phyloP scores from a whole-genome alignment of 1,139 yeast genomes.

The Pichiaceae sp. region DNA sequence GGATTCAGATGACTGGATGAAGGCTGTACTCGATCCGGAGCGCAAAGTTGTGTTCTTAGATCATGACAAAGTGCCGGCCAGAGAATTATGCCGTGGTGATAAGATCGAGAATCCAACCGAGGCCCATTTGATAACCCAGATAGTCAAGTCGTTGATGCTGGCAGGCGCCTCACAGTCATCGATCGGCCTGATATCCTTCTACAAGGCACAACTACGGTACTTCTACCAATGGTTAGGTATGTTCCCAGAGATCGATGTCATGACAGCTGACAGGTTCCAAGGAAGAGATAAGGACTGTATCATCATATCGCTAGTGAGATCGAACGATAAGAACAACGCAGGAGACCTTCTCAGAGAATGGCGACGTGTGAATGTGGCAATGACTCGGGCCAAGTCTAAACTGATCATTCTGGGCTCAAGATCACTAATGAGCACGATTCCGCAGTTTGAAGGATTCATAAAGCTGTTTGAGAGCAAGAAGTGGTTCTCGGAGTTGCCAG shows the following conservation, averaged over 20 bases:
- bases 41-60: conserved; percentile 67
- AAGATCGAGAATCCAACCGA: conserved; percentile 68
- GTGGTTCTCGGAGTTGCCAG: conserved; percentile 59
- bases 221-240: conserved; percentile 37
- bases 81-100: conserved; percentile 53
- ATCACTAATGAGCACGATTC: conserved; percentile 47
- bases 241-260: conserved; percentile 49
- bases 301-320: conserved; percentile 46
- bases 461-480: conserved; percentile 45
- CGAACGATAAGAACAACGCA: conserved; percentile 46
- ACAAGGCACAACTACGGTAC: conserved; percentile 68
- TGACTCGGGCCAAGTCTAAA: conserved; percentile 84
- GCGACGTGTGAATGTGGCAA: conserved; percentile 89
- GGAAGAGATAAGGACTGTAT: conserved; percentile 55
- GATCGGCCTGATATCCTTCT: conserved; percentile 85
- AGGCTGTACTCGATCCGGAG: conserved; percentile 33
- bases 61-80: conserved; percentile 60
- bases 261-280: conserved; percentile 80
- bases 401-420: conserved; percentile 76
- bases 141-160: conserved; percentile 47
- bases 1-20: conserved; percentile 32
- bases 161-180: conserved; percentile 54
- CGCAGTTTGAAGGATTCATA: conserved; percentile 55
- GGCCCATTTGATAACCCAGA: conserved; percentile 53
- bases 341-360: conserved; percentile 83